Base-by-base conservation (phyloP, 345 rosid genomes). In the Raphanus sativus region DNA sequence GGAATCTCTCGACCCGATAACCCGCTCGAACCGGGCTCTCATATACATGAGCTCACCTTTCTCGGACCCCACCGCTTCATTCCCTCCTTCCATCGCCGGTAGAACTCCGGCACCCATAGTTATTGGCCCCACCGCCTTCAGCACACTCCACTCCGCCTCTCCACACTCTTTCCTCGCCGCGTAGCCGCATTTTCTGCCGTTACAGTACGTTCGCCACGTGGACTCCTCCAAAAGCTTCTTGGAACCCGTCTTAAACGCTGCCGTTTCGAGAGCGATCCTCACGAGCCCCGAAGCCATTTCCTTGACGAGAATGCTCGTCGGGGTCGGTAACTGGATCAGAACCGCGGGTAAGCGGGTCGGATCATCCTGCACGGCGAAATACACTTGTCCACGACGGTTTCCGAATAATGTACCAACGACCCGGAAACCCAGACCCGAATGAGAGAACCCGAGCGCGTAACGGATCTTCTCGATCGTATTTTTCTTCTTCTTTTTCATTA, bases 201-300 rank as follows among this genome's bases (percentile, higher is more conserved):
- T 95, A 78, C 99, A 92, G 59, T 89, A 95, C 30, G 91, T 84
- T 80, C 89, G 84, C 98, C 99, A 95, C 6, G 84, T 45, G 3
- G 87, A 84, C 81, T 90, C 98, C 48, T 89, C 88, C 1, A 91
- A 67, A 65, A 95, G 81, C 86, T 84, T 86, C 81, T 84, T 88
- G 1, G 61, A 40, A n/a, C 24, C 80, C 6, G 25, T 4, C 79
- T 75, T 75, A 26, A 34, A 63, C 72, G 72, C 71, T 0, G 76
- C 73, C 67, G 82, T 69, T 68, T 73, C 87, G 0, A 95, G 76
- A 2, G 98, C 99, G 67, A 95, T 86, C 72, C 98, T 77, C 0
- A 95, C 99, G 13, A 87, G 75, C 55, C 98, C 98, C 1, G 99
- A 95, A 8, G 98, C 98, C 99, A 95, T 95, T 74, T 95, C 98